Percentiles rank a stretch among this genome's conserved stretches.
phyloP scores from a whole-genome alignment of 768 basidiomycete species.

The Grammothele lineata region DNA sequence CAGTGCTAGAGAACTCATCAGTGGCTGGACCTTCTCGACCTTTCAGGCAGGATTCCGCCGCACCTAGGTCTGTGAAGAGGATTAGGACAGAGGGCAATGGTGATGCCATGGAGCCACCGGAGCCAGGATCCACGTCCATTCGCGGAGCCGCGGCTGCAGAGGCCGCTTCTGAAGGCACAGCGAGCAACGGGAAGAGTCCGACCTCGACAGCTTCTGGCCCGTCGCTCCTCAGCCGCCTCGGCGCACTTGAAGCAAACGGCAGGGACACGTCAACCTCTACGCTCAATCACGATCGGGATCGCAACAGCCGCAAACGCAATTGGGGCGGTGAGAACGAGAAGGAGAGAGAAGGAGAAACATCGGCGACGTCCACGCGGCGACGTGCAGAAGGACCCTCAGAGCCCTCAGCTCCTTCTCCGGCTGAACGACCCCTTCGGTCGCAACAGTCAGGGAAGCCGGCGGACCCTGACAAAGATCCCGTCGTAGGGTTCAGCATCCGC shows the following conservation, averaged over 20 bases:
- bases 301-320: neutral
- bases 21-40: too few species aligned
- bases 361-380: slow-evolving; percentile 17
- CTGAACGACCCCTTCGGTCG: too few species aligned
- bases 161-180: too few species aligned
- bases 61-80: too few species aligned
- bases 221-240: slow-evolving; percentile 22
- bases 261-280: neutral
- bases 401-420: too few species aligned
- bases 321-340: neutral
- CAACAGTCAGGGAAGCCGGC: neutral
- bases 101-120: too few species aligned
- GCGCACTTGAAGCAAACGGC: slow-evolving; percentile 4
- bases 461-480: slow-evolving; percentile 31
- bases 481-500: slow-evolving; percentile 49
- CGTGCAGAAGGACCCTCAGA: slow-evolving; percentile 11
- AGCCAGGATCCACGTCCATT: too few species aligned
- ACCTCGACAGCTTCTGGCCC: neutral
- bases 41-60: too few species aligned
- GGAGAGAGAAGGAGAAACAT: slow-evolving; percentile 8
- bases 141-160: too few species aligned
- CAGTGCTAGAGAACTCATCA: too few species aligned
- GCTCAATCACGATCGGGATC: slow-evolving; percentile 1
- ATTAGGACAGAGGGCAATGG: too few species aligned
- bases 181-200: slow-evolving; percentile 3